Percentiles rank a stretch among this genome's conserved stretches.
Conservation (phyloP, 805 yeast genomes). For the Ogataea minuta region DNA sequence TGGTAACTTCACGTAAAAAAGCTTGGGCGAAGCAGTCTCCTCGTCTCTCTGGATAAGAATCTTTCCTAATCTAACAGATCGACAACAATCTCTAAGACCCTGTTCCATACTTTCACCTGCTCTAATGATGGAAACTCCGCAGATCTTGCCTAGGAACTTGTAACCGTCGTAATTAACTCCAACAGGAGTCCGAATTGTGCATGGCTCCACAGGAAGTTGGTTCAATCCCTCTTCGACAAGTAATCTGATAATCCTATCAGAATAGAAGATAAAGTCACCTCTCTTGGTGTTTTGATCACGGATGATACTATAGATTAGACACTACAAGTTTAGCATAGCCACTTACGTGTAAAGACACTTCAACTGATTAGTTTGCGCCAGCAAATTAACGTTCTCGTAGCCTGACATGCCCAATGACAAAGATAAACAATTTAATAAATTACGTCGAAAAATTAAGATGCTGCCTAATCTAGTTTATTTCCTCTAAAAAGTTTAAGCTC, state of each 20-base stretch:
- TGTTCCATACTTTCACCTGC: constrained; percentile 99
- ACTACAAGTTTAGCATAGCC: not conserved
- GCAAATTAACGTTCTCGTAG: constrained; percentile 56
- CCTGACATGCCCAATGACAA: constrained; percentile 13
- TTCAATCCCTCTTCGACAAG: constrained; percentile 95
- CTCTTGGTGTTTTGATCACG: constrained; percentile 79
- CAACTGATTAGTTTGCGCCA: constrained; percentile 89
- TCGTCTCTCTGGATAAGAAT: constrained; percentile 97
- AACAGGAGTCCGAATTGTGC: constrained; percentile 72
- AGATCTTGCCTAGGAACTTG: constrained; percentile 83
- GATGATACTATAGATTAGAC: constrained; percentile 47
- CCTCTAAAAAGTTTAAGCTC: constrained; percentile 28
- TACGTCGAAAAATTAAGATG: not conserved
- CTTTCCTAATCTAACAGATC: constrained; percentile 95
- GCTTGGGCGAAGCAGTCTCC: constrained; percentile 90
- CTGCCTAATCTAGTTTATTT: not conserved
- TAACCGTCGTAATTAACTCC: constrained; percentile 72
- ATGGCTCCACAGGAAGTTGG: constrained; percentile 81
- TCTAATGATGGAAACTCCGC: constrained; percentile 97
- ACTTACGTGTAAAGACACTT: constrained; percentile 72
- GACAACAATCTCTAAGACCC: constrained; percentile 95
- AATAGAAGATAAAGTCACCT: constrained; percentile 91
- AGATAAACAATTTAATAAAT: not conserved
- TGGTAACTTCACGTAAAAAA: constrained; percentile 92
- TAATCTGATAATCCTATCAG: constrained; percentile 90